A percentile compares a stretch with the other conserved stretches of the same genome.
Conservation (phyloP, 148 eudicot genomes). For the Spergularia bocconei region DNA sequence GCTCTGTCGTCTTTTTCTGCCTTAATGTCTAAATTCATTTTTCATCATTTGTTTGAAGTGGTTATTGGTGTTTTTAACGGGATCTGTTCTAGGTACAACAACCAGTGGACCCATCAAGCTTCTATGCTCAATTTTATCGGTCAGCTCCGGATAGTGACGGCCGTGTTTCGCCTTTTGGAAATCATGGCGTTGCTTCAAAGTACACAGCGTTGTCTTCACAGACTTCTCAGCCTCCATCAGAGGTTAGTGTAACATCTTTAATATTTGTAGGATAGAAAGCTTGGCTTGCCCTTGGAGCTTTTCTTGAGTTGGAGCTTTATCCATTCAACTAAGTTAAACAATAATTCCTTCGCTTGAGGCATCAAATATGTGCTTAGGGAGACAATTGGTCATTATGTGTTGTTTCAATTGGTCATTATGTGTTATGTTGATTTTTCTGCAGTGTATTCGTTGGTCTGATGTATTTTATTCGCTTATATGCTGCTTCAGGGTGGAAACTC, state of each 20-base stretch:
- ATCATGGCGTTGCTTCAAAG: constrained; percentile 56
- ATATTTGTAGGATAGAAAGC: background rate
- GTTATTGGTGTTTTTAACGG: background rate
- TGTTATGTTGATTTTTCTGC: too few species aligned
- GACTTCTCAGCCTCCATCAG: constrained; percentile 52
- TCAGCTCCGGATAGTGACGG: constrained; percentile 62
- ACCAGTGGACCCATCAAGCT: constrained; percentile 63
- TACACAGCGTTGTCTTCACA: constrained; percentile 52
- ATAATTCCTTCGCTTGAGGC: background rate
- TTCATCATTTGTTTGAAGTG: background rate
- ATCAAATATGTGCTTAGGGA: background rate
- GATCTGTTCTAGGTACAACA: constrained; percentile 47
- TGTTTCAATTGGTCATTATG: too few species aligned
- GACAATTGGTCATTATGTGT: background rate
- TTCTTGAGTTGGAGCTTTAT: background rate
- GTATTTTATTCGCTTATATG: background rate
- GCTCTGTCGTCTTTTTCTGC: background rate
- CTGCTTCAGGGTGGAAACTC: constrained; percentile 64
- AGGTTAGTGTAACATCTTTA: constrained; percentile 47
- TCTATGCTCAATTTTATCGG: constrained; percentile 69
- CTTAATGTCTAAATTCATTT: background rate
- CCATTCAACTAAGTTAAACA: background rate
- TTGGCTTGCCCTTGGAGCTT: background rate
- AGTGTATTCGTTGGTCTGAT: background rate
- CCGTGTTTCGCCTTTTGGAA: constrained; percentile 62